phyloP scores from a whole-genome alignment of 2,329 filamentous ascomycete genomes.

The Pseudogymnoascus sp. region DNA sequence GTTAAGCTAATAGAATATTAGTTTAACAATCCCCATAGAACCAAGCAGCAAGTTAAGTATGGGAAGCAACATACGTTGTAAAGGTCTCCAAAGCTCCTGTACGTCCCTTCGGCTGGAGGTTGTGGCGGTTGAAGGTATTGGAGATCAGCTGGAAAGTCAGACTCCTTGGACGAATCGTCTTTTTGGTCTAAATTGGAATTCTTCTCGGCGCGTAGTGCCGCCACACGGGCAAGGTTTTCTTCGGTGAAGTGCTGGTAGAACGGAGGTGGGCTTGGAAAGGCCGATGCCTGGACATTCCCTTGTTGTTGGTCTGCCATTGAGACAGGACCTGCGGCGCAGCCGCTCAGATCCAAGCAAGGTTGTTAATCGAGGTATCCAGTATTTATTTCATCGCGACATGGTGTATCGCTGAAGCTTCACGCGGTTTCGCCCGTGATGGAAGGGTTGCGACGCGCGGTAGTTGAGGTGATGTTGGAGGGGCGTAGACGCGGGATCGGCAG shows the following conservation, averaged over 20 bases:
- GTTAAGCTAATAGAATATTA: conserved; percentile 35
- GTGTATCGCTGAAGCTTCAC: neutral
- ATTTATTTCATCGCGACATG: neutral
- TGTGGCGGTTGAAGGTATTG: conserved; percentile 72
- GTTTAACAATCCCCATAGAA: conserved; percentile 10
- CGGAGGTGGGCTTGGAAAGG: conserved; percentile 78
- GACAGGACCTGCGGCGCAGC: conserved; percentile 7
- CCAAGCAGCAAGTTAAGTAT: neutral
- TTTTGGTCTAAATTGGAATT: neutral
- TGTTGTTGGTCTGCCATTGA: conserved; percentile 53
- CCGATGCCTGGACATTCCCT: conserved; percentile 39
- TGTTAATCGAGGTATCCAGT: neutral
- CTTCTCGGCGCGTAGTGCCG: conserved; percentile 34
- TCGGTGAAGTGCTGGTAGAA: conserved; percentile 86
- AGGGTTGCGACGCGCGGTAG: neutral
- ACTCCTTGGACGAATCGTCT: neutral
- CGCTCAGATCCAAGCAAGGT: neutral
- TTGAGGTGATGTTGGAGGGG: neutral
- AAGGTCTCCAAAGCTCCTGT: conserved; percentile 63
- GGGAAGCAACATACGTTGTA: conserved; percentile 41
- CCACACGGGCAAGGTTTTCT: conserved; percentile 57
- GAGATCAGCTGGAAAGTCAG: conserved; percentile 43
- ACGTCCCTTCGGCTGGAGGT: conserved; percentile 61
- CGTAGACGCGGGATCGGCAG: neutral
- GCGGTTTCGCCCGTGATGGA: neutral